Evolutionary conservation across 495 filamentous ascomycete species (phyloP).

Genomic region (Chaetomium tenue): DNA sequence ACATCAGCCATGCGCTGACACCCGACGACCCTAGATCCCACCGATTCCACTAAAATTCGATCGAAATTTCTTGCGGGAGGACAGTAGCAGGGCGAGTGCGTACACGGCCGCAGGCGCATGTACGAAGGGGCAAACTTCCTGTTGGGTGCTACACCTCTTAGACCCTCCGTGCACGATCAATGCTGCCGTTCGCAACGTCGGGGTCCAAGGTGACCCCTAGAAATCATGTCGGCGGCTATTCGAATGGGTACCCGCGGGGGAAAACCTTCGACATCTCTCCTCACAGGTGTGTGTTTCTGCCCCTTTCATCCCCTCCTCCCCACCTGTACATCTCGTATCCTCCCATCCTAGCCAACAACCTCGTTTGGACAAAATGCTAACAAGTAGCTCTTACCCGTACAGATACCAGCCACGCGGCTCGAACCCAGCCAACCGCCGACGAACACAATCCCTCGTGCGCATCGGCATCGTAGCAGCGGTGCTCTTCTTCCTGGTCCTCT

Average conservation of each 20-base stretch:
- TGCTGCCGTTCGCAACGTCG: slow-evolving; percentile 46
- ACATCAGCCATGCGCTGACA: slow-evolving; percentile 35
- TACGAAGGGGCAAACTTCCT: slow-evolving; percentile 20
- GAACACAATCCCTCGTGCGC: slow-evolving; percentile 70
- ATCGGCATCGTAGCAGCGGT: slow-evolving; percentile 52
- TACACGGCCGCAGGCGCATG: slow-evolving; percentile 5
- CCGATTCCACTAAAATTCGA: background rate
- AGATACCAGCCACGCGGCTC: slow-evolving; percentile 85
- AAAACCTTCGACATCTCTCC: slow-evolving; percentile 83
- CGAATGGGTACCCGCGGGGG: slow-evolving; percentile 72
- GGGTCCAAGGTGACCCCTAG: slow-evolving; percentile 57
- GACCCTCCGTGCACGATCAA: slow-evolving; percentile 27
- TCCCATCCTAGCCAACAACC: background rate
- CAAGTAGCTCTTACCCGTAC: background rate
- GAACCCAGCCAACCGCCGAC: slow-evolving; percentile 68
- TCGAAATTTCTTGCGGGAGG: background rate
- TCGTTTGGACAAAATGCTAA: slow-evolving; percentile 1
- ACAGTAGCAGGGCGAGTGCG: background rate
- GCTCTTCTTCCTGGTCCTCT: slow-evolving; percentile 55
- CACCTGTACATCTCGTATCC: background rate
- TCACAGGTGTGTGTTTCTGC: slow-evolving; percentile 62
- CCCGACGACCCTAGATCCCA: slow-evolving; percentile 6
- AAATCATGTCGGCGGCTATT: slow-evolving; percentile 63
- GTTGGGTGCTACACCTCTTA: slow-evolving; percentile 17
- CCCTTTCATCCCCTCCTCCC: background rate